A percentile compares a stretch with the other conserved stretches of the same genome.
phyloP scores from a whole-genome alignment of 1,139 yeast species.

The Scheffersomyces illinoinensis region DNA sequence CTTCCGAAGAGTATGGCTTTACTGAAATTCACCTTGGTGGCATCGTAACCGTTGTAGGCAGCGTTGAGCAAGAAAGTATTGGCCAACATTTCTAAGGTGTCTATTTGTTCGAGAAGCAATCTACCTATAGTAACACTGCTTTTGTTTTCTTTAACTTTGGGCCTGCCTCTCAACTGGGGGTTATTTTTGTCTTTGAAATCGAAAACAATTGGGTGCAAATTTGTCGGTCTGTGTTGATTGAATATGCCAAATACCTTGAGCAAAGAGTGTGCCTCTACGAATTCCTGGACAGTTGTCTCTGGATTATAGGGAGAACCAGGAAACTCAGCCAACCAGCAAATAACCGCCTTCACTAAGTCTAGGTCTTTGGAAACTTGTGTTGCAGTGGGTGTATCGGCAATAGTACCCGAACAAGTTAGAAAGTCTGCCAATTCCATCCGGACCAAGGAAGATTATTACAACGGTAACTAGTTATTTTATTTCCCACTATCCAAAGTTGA shows the following conservation, averaged over 20 bases:
- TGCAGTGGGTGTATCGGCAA: not conserved
- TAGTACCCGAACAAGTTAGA: not conserved
- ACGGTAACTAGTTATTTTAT: not conserved
- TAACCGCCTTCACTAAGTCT: conserved; percentile 16
- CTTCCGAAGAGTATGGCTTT: not conserved
- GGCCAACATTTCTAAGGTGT: not conserved
- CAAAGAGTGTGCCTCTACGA: conserved; percentile 3
- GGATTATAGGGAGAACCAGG: conserved; percentile 18
- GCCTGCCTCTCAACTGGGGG: not conserved
- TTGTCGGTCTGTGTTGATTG: not conserved
- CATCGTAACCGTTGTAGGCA: not conserved
- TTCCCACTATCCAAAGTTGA: not conserved
- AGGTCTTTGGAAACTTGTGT: not conserved
- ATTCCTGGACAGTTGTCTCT: conserved; percentile 9
- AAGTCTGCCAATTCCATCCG: not conserved
- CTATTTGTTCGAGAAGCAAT: not conserved
- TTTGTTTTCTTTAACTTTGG: not conserved
- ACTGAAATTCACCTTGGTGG: not conserved
- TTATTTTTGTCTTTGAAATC: not conserved
- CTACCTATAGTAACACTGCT: not conserved
- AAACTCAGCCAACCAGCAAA: conserved; percentile 28
- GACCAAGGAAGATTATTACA: not conserved
- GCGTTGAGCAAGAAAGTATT: not conserved
- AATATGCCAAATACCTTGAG: conserved; percentile 9
- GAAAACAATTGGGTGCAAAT: not conserved